A percentile compares a stretch with the other conserved stretches of the same genome.
phyloP scores from a whole-genome alignment of 768 basidiomycete genomes.

The Phanerochaete carnosa region DNA sequence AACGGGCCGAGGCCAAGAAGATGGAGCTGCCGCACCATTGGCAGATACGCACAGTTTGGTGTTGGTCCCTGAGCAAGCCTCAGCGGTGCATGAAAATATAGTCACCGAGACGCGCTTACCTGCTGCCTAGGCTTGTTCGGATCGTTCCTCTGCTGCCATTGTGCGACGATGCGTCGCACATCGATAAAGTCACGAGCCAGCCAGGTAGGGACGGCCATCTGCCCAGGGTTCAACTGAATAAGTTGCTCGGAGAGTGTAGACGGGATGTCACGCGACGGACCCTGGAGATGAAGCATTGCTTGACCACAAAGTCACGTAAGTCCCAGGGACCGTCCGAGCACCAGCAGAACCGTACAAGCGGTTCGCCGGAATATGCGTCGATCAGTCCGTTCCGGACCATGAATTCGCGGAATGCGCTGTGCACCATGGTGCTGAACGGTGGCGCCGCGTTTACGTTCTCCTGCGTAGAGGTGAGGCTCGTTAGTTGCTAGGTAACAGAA shows the following conservation, averaged over 20 bases:
- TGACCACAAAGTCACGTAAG: conserved; percentile 80
- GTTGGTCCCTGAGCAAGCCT: conserved; percentile 8
- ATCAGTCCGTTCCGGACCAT: conserved; percentile 70
- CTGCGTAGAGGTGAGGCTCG: conserved; percentile 34
- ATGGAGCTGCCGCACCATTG: conserved; percentile 72
- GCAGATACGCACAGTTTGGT: conserved; percentile 39
- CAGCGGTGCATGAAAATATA: conserved; percentile 7
- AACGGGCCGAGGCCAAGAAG: conserved; percentile 73
- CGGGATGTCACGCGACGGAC: conserved; percentile 32
- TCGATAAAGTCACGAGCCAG: conserved; percentile 72
- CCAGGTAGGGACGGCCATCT: conserved; percentile 73
- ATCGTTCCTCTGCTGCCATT: conserved; percentile 32
- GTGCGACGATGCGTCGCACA: conserved; percentile 57
- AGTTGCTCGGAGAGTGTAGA: neutral
- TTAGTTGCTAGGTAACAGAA: neutral
- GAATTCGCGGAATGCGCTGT: conserved; percentile 55
- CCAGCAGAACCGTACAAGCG: conserved; percentile 69
- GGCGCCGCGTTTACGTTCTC: conserved; percentile 79
- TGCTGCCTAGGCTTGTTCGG: conserved; percentile 2
- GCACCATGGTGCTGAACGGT: conserved; percentile 65
- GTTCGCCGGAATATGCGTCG: conserved; percentile 51
- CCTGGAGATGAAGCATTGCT: conserved; percentile 87
- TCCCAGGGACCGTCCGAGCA: conserved; percentile 85
- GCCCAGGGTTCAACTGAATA: conserved; percentile 9
- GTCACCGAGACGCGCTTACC: neutral